Evolutionary conservation across 2,329 filamentous ascomycete genomes (phyloP).

Genomic region (Diaporthe sp.): DNA sequence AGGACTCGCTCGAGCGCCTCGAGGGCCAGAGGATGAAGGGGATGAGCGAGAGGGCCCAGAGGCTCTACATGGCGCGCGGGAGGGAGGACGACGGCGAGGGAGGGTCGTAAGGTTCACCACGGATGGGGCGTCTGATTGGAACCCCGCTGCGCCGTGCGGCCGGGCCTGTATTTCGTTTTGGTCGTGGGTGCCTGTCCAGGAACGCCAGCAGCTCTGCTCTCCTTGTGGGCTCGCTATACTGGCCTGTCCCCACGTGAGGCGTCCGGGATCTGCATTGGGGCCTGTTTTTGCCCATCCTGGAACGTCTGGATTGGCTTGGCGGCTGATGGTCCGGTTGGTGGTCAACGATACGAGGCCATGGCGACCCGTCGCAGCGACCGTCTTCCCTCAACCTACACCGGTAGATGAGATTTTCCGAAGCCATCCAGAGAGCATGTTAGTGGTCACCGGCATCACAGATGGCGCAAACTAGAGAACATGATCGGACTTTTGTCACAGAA

Average conservation of each 20-base stretch:
- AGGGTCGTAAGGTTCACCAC: too few relatives aligned
- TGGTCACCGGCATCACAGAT: neutral
- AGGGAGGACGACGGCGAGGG: conserved; percentile 16
- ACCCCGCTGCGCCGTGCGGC: too few relatives aligned
- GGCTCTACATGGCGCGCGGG: conserved; percentile 30
- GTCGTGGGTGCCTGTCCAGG: neutral
- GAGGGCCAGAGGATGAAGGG: conserved; percentile 35
- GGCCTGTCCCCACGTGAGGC: neutral
- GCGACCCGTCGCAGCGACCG: neutral
- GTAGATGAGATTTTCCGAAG: neutral
- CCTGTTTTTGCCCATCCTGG: neutral
- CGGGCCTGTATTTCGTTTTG: neutral
- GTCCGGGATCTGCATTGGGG: neutral
- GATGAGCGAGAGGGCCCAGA: conserved; percentile 36
- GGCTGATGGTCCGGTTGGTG: neutral
- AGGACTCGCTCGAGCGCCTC: conserved; percentile 39
- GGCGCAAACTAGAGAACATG: neutral
- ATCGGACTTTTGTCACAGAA: neutral
- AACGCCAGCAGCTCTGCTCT: neutral
- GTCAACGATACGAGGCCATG: neutral
- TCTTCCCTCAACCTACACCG: neutral
- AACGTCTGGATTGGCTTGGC: neutral
- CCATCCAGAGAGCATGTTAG: neutral
- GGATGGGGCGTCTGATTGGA: too few relatives aligned
- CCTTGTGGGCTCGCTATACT: neutral